Base-by-base conservation (phyloP, 148 eudicot genomes). In the Rhododendron ovatum region DNA sequence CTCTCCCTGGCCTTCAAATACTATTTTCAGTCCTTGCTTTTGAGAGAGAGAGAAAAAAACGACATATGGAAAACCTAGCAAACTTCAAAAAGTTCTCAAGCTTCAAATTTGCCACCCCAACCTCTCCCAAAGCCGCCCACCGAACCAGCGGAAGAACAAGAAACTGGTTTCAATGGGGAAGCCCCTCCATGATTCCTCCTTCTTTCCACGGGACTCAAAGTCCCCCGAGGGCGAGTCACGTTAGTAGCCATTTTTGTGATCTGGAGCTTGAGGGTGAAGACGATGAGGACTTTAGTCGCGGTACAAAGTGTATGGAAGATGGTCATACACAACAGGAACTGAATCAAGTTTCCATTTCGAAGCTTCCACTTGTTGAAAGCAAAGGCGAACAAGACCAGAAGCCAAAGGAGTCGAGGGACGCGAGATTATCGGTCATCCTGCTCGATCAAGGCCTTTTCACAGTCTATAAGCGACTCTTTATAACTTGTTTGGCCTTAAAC, bases 391-490 rank as follows among this genome's bases (percentile, higher is more conserved):
- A 35, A 7, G 17, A 0, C 8, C 41, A 1, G 20, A 35, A 74
- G 78, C 14, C 39, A n/a, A 87, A 82, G 77, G 76, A 18, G 57
- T 82, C 92, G 22, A 17, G 7, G 5, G 22, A 55, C 24, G 1
- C 22, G 61, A 78, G 92, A 80, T 73, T 91, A 22, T 89, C 89
- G 2, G 82, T 91, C 30, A 89, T 91, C 33, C 81, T 91, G 53
- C 90, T 91, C 13, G 91, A 91, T 78, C 92, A 91, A 87, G 92
- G 92, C 43, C 83, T 91, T 77, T 91, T 89, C 80, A 91, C 92
- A 2, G 91, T 91, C 37, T 91, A 91, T 84, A 91, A 91, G 86
- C 48, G 88, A 43, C 87, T 91, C n/a, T 87, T 89, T 30, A 82
- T 73, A 0, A 82, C 84, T 30, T 89, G 84, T 48, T 53, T 89